phyloP scores from a whole-genome alignment of 2,329 filamentous ascomycete species.

The Talaromyces sp. region DNA sequence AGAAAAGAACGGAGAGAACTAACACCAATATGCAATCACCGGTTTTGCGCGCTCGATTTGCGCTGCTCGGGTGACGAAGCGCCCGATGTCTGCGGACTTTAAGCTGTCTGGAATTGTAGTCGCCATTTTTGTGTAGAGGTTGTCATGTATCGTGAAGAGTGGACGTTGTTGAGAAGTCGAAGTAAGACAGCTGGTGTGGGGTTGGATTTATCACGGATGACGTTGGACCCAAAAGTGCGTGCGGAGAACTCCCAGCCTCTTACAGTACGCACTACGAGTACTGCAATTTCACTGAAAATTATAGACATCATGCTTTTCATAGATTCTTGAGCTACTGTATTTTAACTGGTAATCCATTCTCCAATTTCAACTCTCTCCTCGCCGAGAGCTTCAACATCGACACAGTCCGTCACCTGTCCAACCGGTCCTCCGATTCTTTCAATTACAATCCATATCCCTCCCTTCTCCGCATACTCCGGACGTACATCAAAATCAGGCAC shows the following conservation, averaged over 20 bases:
- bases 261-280: background rate
- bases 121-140: slow-evolving; percentile 58
- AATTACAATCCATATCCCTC: slow-evolving; percentile 75
- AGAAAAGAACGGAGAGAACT: slow-evolving; percentile 37
- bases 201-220: slow-evolving; percentile 15
- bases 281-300: background rate
- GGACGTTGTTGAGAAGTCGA: background rate
- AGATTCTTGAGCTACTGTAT: background rate
- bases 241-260: slow-evolving; percentile 1
- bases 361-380: slow-evolving; percentile 46
- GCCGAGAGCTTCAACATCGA: slow-evolving; percentile 45
- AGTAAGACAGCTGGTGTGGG: slow-evolving; percentile 12
- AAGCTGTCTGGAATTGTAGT: slow-evolving; percentile 68
- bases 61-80: slow-evolving; percentile 77
- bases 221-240: background rate
- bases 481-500: slow-evolving; percentile 73
- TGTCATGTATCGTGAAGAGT: background rate
- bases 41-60: slow-evolving; percentile 85
- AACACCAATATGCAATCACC: slow-evolving; percentile 93
- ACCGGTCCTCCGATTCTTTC: slow-evolving; percentile 69
- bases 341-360: slow-evolving; percentile 34
- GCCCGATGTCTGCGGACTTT: slow-evolving; percentile 76
- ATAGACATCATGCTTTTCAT: background rate
- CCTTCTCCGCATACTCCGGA: slow-evolving; percentile 56
- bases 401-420: slow-evolving; percentile 49